Base-by-base conservation (phyloP, 352 stramenopile species). In the Thalassiosira allenii region DNA sequence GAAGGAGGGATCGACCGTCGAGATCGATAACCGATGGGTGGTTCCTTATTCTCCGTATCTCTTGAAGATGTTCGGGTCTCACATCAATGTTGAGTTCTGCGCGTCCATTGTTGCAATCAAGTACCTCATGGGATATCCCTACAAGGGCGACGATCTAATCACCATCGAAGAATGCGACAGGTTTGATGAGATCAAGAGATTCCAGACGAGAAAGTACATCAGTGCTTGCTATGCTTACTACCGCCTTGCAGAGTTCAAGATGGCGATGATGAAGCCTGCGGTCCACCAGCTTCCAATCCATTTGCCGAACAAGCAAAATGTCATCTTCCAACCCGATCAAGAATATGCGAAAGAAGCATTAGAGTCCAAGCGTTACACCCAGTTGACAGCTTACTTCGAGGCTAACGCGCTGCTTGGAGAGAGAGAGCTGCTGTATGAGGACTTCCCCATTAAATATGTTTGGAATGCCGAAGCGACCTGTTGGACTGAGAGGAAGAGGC, bases 81-180 rank as follows among this genome's bases (percentile, higher is more conserved):
- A 94, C 66, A 90, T 91, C 67, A 93, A 91, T 64, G 75, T 93
- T 2, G 86, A 94, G 43, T 83, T 93, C 1, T 91, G 88, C 49
- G 64, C 63, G 2, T 67, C 67, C 14, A 67, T 84, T 25, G 63
- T 30, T 2, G 75, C 79, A 0, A 59, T 93, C 27, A 93, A 93
- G 67, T 93, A 94, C 66, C 32, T 93, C 0, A 87, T 91, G 72
- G 88, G 91, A 76, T 93, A 94, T 43, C 73, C 91, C 0, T 90
- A 85, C 79, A 94, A 91, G 65, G 82, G 90, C 0, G 33, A 61
- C 2, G 88, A 94, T 23, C 65, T 2, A 20, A 70, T 51, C 27
- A 82, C 63, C 22, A 22, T 67, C 29, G 23, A 17, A 29, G 49
- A 20, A 12, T 25, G 40, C 30, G 20, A 63, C 22, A 34, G 22